phyloP scores from a whole-genome alignment of 768 basidiomycete genomes.

The Boletus rex-veris region DNA sequence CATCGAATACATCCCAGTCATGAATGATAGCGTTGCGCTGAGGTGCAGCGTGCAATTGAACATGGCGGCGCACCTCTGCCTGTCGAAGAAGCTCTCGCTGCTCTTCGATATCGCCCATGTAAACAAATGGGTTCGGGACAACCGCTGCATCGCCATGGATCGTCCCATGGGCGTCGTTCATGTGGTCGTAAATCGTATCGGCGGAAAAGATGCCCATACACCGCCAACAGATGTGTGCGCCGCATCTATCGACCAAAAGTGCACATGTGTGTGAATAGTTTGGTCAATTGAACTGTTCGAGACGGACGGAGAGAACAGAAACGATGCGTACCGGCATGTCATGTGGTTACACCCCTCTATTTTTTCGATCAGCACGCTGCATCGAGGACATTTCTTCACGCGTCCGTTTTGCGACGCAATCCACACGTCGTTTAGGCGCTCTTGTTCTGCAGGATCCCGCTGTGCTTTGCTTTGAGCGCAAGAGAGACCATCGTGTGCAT shows the following conservation, averaged over 20 bases:
- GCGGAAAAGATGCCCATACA: slow-evolving; percentile 43
- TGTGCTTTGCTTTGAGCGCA: slow-evolving; percentile 45
- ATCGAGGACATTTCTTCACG: slow-evolving; percentile 72
- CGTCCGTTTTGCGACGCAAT: slow-evolving; percentile 45
- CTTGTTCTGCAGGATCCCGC: slow-evolving; percentile 43
- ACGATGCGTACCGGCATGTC: slow-evolving; percentile 44
- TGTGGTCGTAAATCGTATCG: slow-evolving; percentile 36
- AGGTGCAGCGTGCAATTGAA: no score
- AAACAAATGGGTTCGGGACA: not conserved
- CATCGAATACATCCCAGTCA: no score
- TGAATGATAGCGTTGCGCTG: no score
- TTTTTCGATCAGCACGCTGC: slow-evolving; percentile 66
- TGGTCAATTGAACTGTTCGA: no score
- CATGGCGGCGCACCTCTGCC: slow-evolving; percentile 9
- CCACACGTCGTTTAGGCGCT: slow-evolving; percentile 58
- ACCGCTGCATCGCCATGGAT: slow-evolving; percentile 19
- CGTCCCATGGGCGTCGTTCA: slow-evolving; percentile 34
- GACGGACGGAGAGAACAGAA: not conserved
- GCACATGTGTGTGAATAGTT: not conserved
- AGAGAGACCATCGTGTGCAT: slow-evolving; percentile 57
- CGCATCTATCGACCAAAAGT: slow-evolving; percentile 42
- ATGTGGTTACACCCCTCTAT: slow-evolving; percentile 77
- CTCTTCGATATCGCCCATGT: slow-evolving; percentile 20
- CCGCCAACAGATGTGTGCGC: slow-evolving; percentile 75
- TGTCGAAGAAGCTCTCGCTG: slow-evolving; percentile 19